Evolutionary conservation across 2,329 filamentous ascomycete genomes (phyloP).

Genomic region (Fusarium luffae): DNA sequence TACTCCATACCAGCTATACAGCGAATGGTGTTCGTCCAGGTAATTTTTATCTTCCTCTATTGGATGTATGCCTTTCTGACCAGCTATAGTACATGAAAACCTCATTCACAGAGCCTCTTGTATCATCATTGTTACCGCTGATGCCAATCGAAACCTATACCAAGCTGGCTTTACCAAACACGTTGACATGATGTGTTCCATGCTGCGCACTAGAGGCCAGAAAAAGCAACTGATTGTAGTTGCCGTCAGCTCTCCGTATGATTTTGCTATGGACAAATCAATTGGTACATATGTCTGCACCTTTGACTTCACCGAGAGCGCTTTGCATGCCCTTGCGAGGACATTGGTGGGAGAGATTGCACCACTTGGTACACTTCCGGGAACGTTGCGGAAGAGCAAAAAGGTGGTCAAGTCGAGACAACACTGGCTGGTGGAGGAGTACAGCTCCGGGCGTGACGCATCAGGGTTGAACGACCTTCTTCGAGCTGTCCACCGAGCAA

Average conservation of each 20-base stretch:
- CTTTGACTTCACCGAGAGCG: slow-evolving; percentile 95
- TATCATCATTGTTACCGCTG: slow-evolving; percentile 90
- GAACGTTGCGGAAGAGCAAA: slow-evolving; percentile 86
- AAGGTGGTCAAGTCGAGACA: slow-evolving; percentile 90
- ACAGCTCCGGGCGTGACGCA: slow-evolving; percentile 81
- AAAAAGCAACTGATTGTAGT: slow-evolving; percentile 93
- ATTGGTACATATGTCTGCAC: slow-evolving; percentile 96
- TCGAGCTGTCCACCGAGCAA: slow-evolving; percentile 73
- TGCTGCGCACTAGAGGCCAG: slow-evolving; percentile 79
- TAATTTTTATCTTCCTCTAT: slow-evolving; percentile 42
- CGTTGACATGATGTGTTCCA: slow-evolving; percentile 93
- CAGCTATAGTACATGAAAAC: slow-evolving; percentile 79
- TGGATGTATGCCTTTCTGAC: slow-evolving; percentile 3
- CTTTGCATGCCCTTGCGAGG: slow-evolving; percentile 84
- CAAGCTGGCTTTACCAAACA: slow-evolving; percentile 96
- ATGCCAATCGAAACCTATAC: slow-evolving; percentile 93
- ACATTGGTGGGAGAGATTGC: slow-evolving; percentile 81
- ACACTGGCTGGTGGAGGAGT: slow-evolving; percentile 93
- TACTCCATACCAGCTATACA: slow-evolving; percentile 94
- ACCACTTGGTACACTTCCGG: slow-evolving; percentile 69
- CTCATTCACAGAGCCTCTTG: slow-evolving; percentile 88
- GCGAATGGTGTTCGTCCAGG: slow-evolving; percentile 88
- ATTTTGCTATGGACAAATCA: slow-evolving; percentile 91
- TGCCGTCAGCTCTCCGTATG: slow-evolving; percentile 93
- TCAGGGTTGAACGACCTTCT: slow-evolving; percentile 80